A percentile compares a stretch with the other conserved stretches of the same genome.
These are phyloP conservation scores for Epichloe coenophiala DNA, from an alignment of 2,329 filamentous ascomycete genomes.

Conservation along the genomic window DNA sequence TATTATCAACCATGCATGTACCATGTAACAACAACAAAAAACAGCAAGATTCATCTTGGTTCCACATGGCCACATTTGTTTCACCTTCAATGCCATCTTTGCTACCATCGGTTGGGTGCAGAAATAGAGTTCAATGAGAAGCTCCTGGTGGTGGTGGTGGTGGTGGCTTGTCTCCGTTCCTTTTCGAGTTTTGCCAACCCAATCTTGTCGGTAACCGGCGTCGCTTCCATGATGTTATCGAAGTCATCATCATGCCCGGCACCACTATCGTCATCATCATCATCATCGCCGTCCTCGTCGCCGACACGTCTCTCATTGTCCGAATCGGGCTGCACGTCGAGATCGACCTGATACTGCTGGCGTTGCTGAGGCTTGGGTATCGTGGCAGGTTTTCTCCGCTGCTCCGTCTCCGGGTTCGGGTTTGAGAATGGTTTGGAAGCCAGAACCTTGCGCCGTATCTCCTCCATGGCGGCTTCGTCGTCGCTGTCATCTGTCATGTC, in stretches of 20 bases:
- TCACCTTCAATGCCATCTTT: neutral
- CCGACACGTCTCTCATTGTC: constrained; percentile 50
- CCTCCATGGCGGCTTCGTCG: constrained; percentile 62
- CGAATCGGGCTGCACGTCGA: constrained; percentile 43
- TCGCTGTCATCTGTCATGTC: constrained; percentile 75
- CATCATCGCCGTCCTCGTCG: constrained; percentile 48
- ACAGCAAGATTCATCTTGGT: neutral
- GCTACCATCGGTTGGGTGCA: constrained; percentile 34
- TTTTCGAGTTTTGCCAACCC: constrained; percentile 48
- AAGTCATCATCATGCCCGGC: constrained; percentile 63
- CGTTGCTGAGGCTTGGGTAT: constrained; percentile 42
- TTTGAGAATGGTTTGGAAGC: constrained; percentile 74
- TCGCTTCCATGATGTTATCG: constrained; percentile 85
- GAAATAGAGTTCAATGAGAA: constrained; percentile 36
- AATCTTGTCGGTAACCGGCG: constrained; percentile 74
- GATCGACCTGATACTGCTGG: constrained; percentile 38
- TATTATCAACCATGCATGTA: neutral
- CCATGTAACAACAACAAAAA: neutral
- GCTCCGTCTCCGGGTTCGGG: constrained; percentile 31
- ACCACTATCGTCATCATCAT: constrained; percentile 36
- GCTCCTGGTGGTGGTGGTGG: constrained; percentile 36
- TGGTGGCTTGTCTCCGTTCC: constrained; percentile 34
- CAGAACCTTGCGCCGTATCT: constrained; percentile 78
- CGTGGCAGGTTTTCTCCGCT: constrained; percentile 47
- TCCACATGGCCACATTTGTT: neutral